Evolutionary conservation across 768 basidiomycete genomes (phyloP).

Genomic region (Termitomyces sp.): DNA sequence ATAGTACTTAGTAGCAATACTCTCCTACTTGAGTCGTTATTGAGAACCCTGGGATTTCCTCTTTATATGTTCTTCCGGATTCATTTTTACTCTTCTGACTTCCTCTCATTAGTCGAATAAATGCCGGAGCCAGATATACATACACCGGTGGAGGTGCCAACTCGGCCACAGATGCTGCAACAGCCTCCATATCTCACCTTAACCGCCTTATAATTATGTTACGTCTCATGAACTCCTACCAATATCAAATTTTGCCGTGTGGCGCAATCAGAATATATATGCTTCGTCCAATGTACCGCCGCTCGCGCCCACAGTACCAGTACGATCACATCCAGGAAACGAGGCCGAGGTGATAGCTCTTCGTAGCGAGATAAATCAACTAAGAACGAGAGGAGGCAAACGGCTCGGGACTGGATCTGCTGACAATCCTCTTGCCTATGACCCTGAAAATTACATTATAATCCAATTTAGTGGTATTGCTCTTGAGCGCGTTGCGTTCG

Average conservation of each 20-base stretch:
- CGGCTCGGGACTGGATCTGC: background rate
- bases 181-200: background rate
- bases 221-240: background rate
- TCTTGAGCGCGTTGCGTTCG: background rate
- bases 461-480: no score
- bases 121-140: background rate
- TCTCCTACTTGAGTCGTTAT: no score
- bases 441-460: background rate
- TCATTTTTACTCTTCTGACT: background rate
- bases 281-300: no score
- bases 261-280: background rate
- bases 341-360: background rate
- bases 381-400: background rate
- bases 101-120: background rate
- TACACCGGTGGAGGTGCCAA: background rate
- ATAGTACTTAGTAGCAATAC: no score
- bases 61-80: background rate
- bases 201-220: background rate
- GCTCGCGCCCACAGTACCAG: background rate
- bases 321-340: background rate
- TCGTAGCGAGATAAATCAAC: constrained; percentile 2
- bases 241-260: background rate
- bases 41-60: background rate
- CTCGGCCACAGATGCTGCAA: background rate
- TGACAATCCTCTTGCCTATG: constrained; percentile 4